phyloP scores from a whole-genome alignment of 1,284 basidiomycete species.

The Trametes sp. region DNA sequence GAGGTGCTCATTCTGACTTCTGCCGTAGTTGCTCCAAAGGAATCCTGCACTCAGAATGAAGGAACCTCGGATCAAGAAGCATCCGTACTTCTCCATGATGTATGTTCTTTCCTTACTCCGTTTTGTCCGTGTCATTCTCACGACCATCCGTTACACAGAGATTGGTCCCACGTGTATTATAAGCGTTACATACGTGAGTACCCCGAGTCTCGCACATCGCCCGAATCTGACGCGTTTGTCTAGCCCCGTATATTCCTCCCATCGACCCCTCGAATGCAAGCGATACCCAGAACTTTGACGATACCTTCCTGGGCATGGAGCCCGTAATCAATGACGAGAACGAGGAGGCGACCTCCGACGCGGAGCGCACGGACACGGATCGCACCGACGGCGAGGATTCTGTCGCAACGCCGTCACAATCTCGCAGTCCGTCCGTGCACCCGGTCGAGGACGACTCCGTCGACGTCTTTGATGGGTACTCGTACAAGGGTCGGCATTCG shows the following conservation, averaged over 20 bases:
- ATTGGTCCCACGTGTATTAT: constrained; percentile 93
- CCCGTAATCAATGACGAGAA: constrained; percentile 82
- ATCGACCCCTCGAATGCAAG: constrained; percentile 93
- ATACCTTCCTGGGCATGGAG: constrained; percentile 95
- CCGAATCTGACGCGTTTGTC: constrained; percentile 6
- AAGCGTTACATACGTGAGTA: constrained; percentile 88
- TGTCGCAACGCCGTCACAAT: constrained; percentile 74
- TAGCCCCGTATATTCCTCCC: constrained; percentile 96
- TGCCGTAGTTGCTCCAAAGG: constrained; percentile 82
- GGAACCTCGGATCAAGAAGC: constrained; percentile 92
- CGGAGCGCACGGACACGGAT: constrained; percentile 66
- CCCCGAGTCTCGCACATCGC: constrained; percentile 10
- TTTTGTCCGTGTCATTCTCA: constrained; percentile 22
- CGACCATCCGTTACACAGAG: constrained; percentile 53
- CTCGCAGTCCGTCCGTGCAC: constrained; percentile 71
- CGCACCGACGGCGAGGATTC: constrained; percentile 77
- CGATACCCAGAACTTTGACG: constrained; percentile 98
- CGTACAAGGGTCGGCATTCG: constrained; percentile 85
- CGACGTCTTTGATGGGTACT: constrained; percentile 89
- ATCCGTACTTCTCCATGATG: constrained; percentile 98
- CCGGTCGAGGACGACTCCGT: constrained; percentile 59
- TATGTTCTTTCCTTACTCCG: constrained; percentile 50
- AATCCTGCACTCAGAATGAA: constrained; percentile 91
- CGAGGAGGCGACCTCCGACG: constrained; percentile 47
- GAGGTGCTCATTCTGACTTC: constrained; percentile 25